Conservation (phyloP, 345 rosid species). For the Punica granatum region DNA sequence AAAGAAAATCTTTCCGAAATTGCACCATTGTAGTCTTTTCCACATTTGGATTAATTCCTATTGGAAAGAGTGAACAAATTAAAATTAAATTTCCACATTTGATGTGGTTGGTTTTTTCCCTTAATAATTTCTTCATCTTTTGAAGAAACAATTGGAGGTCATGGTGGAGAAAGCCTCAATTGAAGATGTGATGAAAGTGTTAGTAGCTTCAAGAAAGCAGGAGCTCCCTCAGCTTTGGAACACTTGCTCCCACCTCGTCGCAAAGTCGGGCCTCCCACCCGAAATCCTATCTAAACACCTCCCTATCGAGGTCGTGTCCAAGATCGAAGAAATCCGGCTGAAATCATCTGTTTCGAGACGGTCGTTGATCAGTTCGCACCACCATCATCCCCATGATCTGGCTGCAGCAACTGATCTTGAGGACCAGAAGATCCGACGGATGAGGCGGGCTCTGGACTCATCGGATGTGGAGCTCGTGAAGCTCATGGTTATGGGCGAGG, state of each 20-base stretch:
- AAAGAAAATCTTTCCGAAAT: slow-evolving; percentile 8
- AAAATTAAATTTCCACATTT: neutral
- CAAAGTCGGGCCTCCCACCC: slow-evolving; percentile 63
- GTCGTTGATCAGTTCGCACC: slow-evolving; percentile 17
- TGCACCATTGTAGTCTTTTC: slow-evolving; percentile 36
- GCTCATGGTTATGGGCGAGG: slow-evolving; percentile 59
- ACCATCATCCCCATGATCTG: slow-evolving; percentile 21
- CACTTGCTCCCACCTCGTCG: slow-evolving; percentile 92
- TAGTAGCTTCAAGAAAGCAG: slow-evolving; percentile 93
- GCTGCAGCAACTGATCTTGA: slow-evolving; percentile 64
- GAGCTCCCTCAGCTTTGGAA: slow-evolving; percentile 97
- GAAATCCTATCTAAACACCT: slow-evolving; percentile 43
- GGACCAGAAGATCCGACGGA: slow-evolving; percentile 85
- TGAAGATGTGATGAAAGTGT: slow-evolving; percentile 96
- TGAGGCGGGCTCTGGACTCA: slow-evolving; percentile 91
- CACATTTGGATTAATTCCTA: slow-evolving; percentile 36
- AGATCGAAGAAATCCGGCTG: slow-evolving; percentile 43
- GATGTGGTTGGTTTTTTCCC: neutral
- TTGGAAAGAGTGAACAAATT: slow-evolving; percentile 15
- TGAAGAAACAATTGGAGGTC: slow-evolving; percentile 82
- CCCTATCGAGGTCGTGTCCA: slow-evolving; percentile 41
- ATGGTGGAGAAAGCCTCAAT: slow-evolving; percentile 98
- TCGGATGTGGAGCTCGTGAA: slow-evolving; percentile 79
- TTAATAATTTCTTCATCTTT: neutral
- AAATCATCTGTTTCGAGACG: slow-evolving; percentile 29